A percentile compares a stretch with the other conserved stretches of the same genome.
These are phyloP conservation scores for Ogataea chonburiensis DNA, from an alignment of 805 yeast species.

Conservation along the genomic window DNA sequence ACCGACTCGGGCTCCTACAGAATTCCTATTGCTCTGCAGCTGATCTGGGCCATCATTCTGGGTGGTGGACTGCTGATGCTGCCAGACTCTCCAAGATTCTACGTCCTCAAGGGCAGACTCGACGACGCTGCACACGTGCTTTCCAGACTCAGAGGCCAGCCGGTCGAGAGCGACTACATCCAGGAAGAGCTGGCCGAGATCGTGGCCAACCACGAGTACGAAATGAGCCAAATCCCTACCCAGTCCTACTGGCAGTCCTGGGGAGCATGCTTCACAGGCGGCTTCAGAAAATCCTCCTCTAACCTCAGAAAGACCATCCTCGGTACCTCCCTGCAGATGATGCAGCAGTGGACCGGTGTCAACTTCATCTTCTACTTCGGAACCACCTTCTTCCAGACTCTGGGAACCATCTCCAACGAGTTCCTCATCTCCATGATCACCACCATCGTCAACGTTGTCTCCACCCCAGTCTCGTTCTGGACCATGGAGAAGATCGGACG, in stretches of 20 bases:
- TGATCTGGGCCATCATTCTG: conserved; percentile 65
- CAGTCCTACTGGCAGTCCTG: conserved; percentile 39
- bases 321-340: conserved; percentile 43
- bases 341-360: conserved; percentile 79
- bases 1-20: conserved; percentile 60
- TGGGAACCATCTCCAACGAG: conserved; percentile 46
- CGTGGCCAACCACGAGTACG: conserved; percentile 50
- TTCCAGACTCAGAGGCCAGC: conserved; percentile 52
- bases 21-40: conserved; percentile 72
- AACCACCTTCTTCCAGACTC: conserved; percentile 59
- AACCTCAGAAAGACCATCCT: conserved; percentile 44
- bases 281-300: conserved; percentile 36
- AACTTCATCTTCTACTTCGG: conserved; percentile 76
- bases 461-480: conserved; percentile 55
- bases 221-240: conserved; percentile 35
- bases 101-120: conserved; percentile 52
- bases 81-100: conserved; percentile 78
- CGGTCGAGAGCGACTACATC: conserved; percentile 45
- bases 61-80: conserved; percentile 60
- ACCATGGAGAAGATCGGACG: conserved; percentile 61
- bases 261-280: conserved; percentile 45
- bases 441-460: conserved; percentile 50
- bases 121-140: conserved; percentile 59
- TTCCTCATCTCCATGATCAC: conserved; percentile 54
- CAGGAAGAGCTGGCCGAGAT: conserved; percentile 51